phyloP scores from a whole-genome alignment of 495 filamentous ascomycete genomes.

The Durotheca rogersii region DNA sequence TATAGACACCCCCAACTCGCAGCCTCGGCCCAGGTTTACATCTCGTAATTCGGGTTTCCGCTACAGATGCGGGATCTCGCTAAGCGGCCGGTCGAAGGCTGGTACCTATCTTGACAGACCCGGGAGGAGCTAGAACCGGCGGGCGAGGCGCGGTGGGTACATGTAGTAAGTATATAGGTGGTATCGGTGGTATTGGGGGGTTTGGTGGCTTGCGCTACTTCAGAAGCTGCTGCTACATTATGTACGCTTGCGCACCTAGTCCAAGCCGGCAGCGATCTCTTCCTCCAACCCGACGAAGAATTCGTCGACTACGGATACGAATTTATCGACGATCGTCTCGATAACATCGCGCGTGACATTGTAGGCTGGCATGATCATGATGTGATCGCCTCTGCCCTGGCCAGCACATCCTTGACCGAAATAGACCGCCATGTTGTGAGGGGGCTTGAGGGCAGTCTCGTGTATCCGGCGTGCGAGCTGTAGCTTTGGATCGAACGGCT shows the following conservation, averaged over 20 bases:
- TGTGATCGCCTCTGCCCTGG: conserved; percentile 69
- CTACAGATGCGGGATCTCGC: not conserved
- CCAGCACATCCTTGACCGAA: conserved; percentile 67
- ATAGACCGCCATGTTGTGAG: conserved; percentile 68
- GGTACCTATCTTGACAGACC: too few relatives aligned
- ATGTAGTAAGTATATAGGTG: too few relatives aligned
- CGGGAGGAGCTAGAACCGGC: too few relatives aligned
- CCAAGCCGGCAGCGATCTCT: not conserved
- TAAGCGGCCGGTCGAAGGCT: too few relatives aligned
- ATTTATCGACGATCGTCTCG: conserved; percentile 49
- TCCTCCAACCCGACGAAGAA: conserved; percentile 15
- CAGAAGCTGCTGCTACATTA: too few relatives aligned
- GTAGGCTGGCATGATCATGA: conserved; percentile 75
- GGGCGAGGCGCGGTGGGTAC: too few relatives aligned
- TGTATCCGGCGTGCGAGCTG: conserved; percentile 53
- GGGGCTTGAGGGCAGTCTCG: conserved; percentile 49
- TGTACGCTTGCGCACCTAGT: not conserved
- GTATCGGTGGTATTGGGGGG: too few relatives aligned
- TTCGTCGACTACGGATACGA: conserved; percentile 11
- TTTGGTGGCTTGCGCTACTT: too few relatives aligned
- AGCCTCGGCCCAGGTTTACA: not conserved
- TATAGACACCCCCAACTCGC: not conserved
- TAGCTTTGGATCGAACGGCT: conserved; percentile 46
- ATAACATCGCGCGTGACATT: conserved; percentile 64
- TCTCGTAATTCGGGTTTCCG: not conserved